Base-by-base conservation (phyloP, 2,329 filamentous ascomycete genomes). In the Torrubiella hemipterigena region DNA sequence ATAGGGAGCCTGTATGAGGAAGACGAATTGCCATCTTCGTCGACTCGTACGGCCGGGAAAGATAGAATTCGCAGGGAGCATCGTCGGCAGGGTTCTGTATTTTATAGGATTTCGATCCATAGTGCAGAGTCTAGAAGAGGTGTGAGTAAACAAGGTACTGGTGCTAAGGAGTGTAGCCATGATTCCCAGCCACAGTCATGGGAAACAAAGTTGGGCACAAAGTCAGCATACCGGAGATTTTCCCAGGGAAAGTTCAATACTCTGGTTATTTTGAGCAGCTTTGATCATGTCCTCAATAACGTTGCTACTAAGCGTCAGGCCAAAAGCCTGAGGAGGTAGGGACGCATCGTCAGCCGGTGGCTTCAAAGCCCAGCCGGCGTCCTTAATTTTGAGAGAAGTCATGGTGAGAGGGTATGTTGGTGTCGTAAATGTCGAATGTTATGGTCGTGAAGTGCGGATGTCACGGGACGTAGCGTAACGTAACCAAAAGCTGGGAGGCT, bases 281-380 rank as follows among this genome's bases (percentile, higher is more conserved):
- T 61, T 62, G 42, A 79, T 75, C 65, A 79, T 69, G 38, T 71
- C 63, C 48, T 75, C 69, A 43, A 79, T 67, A 31, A 73, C 59
- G 47, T 58, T 59, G 47, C 75, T 65, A 42, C 58, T 65, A 38
- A 79, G 53, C n/a, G 59, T 65, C 34, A 79, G 54, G 39, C 69
- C 63, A 46, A 78, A 71, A 19, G 67, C 69, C 45, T 75, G 69
- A 18, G 59, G 56, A 7, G 66, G 67, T 22, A 69, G 53, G 35
- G 56, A 51, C 31, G 58, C 55, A 33, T 55, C 49, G 31, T 61
- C 59, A 41, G 63, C 55, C 39, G 65, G 59, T 53, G 63, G 62
- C 47, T 69, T 67, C 51, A 77, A 58, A 49, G 63, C 54, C 50
- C 77, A 56, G 54, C 73, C 73, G 42, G 58, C 54, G 40, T 72